A percentile compares a stretch with the other conserved stretches of the same genome.
Evolutionary conservation across 2,329 filamentous ascomycete species (phyloP).

Genomic region (Xylaria polymorpha): DNA sequence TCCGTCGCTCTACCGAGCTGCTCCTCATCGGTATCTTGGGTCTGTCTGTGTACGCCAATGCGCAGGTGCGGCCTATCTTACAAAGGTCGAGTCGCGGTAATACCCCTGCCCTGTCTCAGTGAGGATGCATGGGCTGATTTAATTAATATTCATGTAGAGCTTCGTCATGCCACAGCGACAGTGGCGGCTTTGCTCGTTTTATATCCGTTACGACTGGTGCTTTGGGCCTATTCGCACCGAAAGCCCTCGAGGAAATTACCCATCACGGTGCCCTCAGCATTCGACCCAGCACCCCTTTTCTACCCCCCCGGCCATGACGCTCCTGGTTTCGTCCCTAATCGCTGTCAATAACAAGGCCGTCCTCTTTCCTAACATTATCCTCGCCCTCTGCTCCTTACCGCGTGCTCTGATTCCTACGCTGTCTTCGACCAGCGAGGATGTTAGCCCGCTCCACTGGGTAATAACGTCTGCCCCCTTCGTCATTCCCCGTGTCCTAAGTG

Average conservation of each 20-base stretch:
- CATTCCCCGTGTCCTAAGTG: constrained; percentile 51
- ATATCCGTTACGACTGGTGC: constrained; percentile 70
- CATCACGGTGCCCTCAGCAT: constrained; percentile 74
- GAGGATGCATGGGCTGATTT: constrained; percentile 19
- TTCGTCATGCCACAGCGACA: constrained; percentile 52
- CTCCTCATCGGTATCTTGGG: constrained; percentile 63
- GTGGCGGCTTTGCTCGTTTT: constrained; percentile 57
- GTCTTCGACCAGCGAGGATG: constrained; percentile 64
- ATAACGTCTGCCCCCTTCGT: constrained; percentile 76
- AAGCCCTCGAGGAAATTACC: constrained; percentile 54
- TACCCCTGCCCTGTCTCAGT: constrained; percentile 4
- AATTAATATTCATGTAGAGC: constrained; percentile 53
- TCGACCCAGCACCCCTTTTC: constrained; percentile 90
- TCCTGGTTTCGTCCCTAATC: constrained; percentile 81
- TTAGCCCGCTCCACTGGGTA: constrained; percentile 81
- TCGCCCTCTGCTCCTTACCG: constrained; percentile 82
- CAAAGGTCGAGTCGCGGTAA: constrained; percentile 63
- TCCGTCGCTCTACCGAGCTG: constrained; percentile 65
- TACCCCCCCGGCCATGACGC: constrained; percentile 84
- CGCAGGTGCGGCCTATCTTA: constrained; percentile 59
- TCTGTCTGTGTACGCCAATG: constrained; percentile 60
- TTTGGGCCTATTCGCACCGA: constrained; percentile 59
- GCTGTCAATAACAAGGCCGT: constrained; percentile 69
- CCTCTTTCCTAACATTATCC: constrained; percentile 82
- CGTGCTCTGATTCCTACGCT: constrained; percentile 75